Evolutionary conservation across 768 basidiomycete species (phyloP), one percentile per base, ranked within the genome.

Genomic region (Mycena haematopus): DNA sequence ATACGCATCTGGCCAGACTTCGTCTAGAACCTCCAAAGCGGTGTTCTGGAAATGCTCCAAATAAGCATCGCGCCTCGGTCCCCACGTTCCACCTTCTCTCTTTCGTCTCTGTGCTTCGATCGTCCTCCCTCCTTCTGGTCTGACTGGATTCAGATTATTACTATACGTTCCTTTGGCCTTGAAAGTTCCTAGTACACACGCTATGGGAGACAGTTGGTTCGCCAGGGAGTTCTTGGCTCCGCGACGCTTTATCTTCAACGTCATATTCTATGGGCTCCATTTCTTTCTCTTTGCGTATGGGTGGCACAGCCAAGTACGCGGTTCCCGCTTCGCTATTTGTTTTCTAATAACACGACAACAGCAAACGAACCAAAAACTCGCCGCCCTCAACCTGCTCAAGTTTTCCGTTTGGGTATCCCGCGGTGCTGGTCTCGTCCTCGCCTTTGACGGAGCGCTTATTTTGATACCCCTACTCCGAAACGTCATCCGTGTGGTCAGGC

Each of bases 391-490:
- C 71, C 78, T 75, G 17, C 84, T 98, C 69, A 84, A 76, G 65
- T 96, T 81, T 76, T 95, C 93, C 19, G 93, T 95, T 35, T 98
- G 95, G 95, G 79, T 74, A 17, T 96, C 94, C 58, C 89, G 95
- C 66, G 95, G 94, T 44, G 95, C 95, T 46, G 95, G 94, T 70
- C 87, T 98, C 42, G 91, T 90, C 54, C 86, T 98, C 51, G 95
- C 94, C 21, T 88, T 89, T 71, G 87, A 95, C 74, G 95, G 93
- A 2, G 89, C 86, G 47, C 77, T 96, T 65, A 93, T 97, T 64
- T 83, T 96, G 58, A 71, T 97, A 44, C 95, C 95, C 31, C 88
- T 96, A 86, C 74, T 96, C 58, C 91, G 95, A 70, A 96, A 96
- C 74, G 77, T 93, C 72, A 86, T 96, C 71, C 90, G 92, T 57